Conservation (phyloP, 768 basidiomycete species). For the Boletales sp. region DNA sequence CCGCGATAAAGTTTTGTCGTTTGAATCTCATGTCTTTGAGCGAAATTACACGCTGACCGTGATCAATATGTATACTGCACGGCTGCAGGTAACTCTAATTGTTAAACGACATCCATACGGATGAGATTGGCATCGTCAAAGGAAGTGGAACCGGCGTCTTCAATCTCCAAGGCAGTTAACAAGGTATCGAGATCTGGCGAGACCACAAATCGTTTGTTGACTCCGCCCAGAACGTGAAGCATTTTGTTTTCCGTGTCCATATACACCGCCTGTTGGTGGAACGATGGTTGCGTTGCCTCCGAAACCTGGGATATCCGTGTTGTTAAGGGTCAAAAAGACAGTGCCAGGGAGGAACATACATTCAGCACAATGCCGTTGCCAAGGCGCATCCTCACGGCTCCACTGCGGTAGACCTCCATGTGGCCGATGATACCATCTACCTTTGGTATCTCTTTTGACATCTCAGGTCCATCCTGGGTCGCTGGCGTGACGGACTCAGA, state of each 20-base stretch:
- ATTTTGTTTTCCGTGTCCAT: slow-evolving; percentile 58
- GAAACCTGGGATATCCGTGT: slow-evolving; percentile 51
- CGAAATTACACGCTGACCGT: not conserved
- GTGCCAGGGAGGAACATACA: slow-evolving; percentile 38
- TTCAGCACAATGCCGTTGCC: slow-evolving; percentile 79
- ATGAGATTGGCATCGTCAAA: slow-evolving; percentile 48
- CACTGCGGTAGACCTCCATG: slow-evolving; percentile 82
- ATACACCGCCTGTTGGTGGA: slow-evolving; percentile 83
- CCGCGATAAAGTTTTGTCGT: too few species aligned
- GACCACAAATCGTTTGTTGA: slow-evolving; percentile 79
- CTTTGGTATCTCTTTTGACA: slow-evolving; percentile 30
- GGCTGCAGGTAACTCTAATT: not conserved
- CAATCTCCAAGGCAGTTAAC: slow-evolving; percentile 58
- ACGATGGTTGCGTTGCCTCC: slow-evolving; percentile 80
- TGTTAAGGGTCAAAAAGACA: not conserved
- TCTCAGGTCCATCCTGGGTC: slow-evolving; percentile 16
- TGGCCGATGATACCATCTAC: slow-evolving; percentile 81
- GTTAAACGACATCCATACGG: slow-evolving; percentile 44
- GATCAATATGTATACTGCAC: not conserved
- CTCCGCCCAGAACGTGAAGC: slow-evolving; percentile 76
- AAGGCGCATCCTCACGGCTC: slow-evolving; percentile 82
- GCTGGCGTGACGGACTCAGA: slow-evolving; percentile 20
- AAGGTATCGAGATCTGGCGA: slow-evolving; percentile 82
- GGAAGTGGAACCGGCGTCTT: slow-evolving; percentile 32
- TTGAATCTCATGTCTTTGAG: too few species aligned